Base-by-base conservation (phyloP, 352 stramenopile genomes). In the Globisporangium parvum region DNA sequence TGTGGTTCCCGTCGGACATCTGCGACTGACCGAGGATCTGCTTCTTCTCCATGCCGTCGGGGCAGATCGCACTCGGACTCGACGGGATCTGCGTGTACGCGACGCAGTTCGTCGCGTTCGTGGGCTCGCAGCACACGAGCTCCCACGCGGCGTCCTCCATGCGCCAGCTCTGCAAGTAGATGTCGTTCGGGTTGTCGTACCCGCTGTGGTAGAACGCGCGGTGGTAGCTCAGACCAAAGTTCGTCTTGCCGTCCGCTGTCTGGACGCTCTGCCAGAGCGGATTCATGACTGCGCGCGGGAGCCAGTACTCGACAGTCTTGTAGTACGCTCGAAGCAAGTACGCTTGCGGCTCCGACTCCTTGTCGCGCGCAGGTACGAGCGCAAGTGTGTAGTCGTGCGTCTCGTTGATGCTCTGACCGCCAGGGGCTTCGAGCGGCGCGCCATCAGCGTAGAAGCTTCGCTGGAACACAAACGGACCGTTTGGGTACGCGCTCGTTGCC, bases 121-220 rank as follows among this genome's bases (percentile, higher is more conserved):
- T 87, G 4, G 69, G 60, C 17, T 80, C 71, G 26, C 84, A 94
- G 69, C 93, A 98, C 6, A 85, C 80, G 2, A 98, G 75, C 63
- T 96, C 64, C 91, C 94, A 98, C 0, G 84, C 76, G 8, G 80
- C 68, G 65, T 98, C 94, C 54, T 99, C 96, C 65, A 96, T 95
- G 14, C 96, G 74, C 91, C 93, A 98, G 17, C 95, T 74, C 66
- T 99, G 96, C 8, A 98, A 63, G 68, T 98, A 98, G 62, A 98
- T 98, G 62, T 99, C 96, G 54, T 98, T 91, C 37, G 93, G 94
- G 62, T 99, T 84, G 63, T 99, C 96, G 75, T 99, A 99, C 21
- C 84, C 92, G 37, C 72, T 53, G 51, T 96, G 73, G 54, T 98
- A 98, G 33, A 96, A 93, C n/a, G 93, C 90, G 18, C 96, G 80